Base-by-base conservation (phyloP, 495 filamentous ascomycete genomes). In the Peziza echinospora region DNA sequence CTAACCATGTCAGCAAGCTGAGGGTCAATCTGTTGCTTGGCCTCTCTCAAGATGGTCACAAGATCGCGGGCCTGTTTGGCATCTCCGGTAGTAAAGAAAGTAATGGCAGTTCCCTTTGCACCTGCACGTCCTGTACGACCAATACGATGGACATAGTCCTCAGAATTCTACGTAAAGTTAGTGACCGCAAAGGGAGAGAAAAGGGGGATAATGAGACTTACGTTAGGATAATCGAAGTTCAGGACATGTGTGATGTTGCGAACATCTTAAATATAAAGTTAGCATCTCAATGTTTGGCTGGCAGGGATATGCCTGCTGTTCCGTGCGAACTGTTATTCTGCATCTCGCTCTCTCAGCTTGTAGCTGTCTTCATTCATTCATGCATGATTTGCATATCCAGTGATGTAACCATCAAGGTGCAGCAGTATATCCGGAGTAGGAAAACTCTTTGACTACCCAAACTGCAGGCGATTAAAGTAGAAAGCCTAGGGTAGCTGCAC, bases 211-310 rank as follows among this genome's bases (percentile, higher is more conserved):
- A 11, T 13, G 13, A 24, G 44, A 48, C 57, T 40, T 50, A 60
- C 57, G 41, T 43, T 43, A 21, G 41, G 41, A 64, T 93, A 93
- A 66, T 97, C 89, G 81, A 94, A 96, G 78, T 97, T 97, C 68
- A 97, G 73, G 69, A 97, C 89, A 70, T 97, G 89, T 65, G 87
- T 94, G 67, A 97, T 97, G 73, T 97, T 87, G 66, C 85, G 85
- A 72, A 97, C 89, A 78, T 97, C 89, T 97, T 93, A 41, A n/a
- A 77, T 62, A 57, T 64, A 63, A 72, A 67, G 83, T 94, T 93
- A 96, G 87, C 84, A 73, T 69, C 53, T 41, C 48, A 52, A 51
- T 60, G 49, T 62, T 60, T 49, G 59, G 53, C 53, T 49, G 52
- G 21, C 41, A 37, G 30, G 24, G 51, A 56, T 47, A 51, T 45